A percentile compares a stretch with the other conserved stretches of the same genome.
phyloP scores from a whole-genome alignment of 306 rosid genomes.

The Trifolium repens region DNA sequence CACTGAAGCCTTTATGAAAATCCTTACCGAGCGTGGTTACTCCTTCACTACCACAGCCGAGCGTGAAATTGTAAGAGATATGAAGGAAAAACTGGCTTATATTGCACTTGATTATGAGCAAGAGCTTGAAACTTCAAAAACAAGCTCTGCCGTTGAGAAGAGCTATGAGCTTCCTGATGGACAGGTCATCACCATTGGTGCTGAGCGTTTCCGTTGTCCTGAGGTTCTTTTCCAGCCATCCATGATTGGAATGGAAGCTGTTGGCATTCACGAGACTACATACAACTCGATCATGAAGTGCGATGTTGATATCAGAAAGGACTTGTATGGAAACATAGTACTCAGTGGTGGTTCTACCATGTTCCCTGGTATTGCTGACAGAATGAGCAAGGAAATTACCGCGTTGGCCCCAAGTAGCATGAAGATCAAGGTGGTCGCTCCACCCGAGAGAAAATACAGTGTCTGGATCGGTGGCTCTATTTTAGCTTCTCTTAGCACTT shows the following conservation, averaged over 20 bases:
- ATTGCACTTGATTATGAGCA: conserved; percentile 84
- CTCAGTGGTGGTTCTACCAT: conserved; percentile 94
- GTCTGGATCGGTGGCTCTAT: conserved; percentile 97
- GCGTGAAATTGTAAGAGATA: conserved; percentile 85
- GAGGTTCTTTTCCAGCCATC: conserved; percentile 95
- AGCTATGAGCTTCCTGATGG: conserved; percentile 89
- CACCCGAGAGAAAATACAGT: conserved; percentile 91
- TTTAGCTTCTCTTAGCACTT: conserved; percentile 90
- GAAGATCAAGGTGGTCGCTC: conserved; percentile 95
- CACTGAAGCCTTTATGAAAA: conserved; percentile 78
- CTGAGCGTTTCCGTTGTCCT: conserved; percentile 92
- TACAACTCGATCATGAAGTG: conserved; percentile 94
- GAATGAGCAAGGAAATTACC: conserved; percentile 92
- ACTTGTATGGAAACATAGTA: conserved; percentile 83
- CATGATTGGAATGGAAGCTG: conserved; percentile 92
- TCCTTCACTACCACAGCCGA: conserved; percentile 89
- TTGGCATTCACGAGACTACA: conserved; percentile 85
- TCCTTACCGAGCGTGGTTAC: conserved; percentile 82
- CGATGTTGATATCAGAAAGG: conserved; percentile 89
- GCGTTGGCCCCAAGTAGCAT: conserved; percentile 92
- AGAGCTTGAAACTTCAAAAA: conserved; percentile 82
- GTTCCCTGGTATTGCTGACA: conserved; percentile 89
- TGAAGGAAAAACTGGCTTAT: conserved; percentile 85
- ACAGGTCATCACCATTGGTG: conserved; percentile 86
- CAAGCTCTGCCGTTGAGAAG: conserved; percentile 85